Conservation (phyloP, 2,329 filamentous ascomycete genomes). For the Ophiosphaerella narmari region DNA sequence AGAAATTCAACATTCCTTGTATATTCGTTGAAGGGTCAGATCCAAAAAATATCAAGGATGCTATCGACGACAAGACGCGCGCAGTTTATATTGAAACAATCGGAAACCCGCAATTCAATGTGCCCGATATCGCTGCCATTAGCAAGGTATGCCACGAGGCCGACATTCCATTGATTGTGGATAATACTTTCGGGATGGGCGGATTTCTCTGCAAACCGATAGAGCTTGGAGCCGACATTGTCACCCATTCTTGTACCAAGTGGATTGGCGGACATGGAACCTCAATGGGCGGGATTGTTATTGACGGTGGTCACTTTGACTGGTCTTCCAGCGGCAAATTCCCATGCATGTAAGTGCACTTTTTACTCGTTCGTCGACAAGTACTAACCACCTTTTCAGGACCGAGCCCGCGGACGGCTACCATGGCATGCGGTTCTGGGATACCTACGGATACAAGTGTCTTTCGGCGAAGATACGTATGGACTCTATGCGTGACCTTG, state of each 20-base stretch:
- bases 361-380: background rate
- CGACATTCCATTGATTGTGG: constrained; percentile 28
- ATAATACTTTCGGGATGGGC: constrained; percentile 35
- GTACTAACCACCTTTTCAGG: background rate
- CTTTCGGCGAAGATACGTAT: constrained; percentile 27
- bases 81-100: constrained; percentile 31
- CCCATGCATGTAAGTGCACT: constrained; percentile 18
- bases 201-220: constrained; percentile 28
- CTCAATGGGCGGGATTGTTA: constrained; percentile 30
- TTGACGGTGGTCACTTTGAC: constrained; percentile 34
- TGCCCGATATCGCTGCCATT: constrained; percentile 25
- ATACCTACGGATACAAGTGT: constrained; percentile 23
- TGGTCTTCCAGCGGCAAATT: constrained; percentile 27
- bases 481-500: constrained; percentile 31
- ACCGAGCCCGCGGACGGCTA: constrained; percentile 28
- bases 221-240: constrained; percentile 30
- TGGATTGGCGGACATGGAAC: constrained; percentile 40
- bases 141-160: constrained; percentile 20
- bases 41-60: constrained; percentile 17
- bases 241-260: constrained; percentile 33
- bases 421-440: constrained; percentile 31
- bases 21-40: constrained; percentile 44
- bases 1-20: constrained; percentile 46
- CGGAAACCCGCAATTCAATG: constrained; percentile 27
- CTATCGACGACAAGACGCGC: constrained; percentile 26